phyloP scores from a whole-genome alignment of 768 basidiomycete genomes.

The Rhodocollybia butyracea region DNA sequence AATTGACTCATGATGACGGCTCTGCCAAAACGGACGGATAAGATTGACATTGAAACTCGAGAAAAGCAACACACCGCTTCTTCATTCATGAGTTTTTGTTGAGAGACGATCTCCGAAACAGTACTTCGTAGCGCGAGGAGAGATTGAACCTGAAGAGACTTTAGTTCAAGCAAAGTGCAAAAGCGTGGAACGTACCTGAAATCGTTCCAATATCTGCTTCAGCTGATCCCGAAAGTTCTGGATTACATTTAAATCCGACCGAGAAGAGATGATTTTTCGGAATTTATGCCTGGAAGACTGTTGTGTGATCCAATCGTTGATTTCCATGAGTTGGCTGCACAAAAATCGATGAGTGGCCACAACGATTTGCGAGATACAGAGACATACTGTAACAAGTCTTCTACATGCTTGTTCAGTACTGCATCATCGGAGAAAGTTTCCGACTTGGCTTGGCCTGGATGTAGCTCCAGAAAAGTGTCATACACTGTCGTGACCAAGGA shows the following conservation, averaged over 20 bases:
- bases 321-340: neutral
- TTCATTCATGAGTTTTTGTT: neutral
- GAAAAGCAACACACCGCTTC: neutral
- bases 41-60: neutral
- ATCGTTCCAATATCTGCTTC: neutral
- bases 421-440: neutral
- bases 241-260: neutral
- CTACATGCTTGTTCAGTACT: neutral
- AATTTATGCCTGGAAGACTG: neutral
- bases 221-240: constrained; percentile 7
- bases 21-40: neutral
- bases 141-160: neutral
- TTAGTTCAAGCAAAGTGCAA: neutral
- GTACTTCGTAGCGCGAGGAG: neutral
- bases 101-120: neutral
- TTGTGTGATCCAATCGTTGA: neutral
- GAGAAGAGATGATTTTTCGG: neutral
- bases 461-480: neutral
- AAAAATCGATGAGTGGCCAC: neutral
- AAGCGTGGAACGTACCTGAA: neutral
- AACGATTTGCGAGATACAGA: neutral
- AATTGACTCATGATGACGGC: neutral
- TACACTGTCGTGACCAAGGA: neutral
- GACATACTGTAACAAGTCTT: neutral
- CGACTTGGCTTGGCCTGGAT: neutral